phyloP scores from a whole-genome alignment of 768 basidiomycete genomes.

The Termitomyces sp. region DNA sequence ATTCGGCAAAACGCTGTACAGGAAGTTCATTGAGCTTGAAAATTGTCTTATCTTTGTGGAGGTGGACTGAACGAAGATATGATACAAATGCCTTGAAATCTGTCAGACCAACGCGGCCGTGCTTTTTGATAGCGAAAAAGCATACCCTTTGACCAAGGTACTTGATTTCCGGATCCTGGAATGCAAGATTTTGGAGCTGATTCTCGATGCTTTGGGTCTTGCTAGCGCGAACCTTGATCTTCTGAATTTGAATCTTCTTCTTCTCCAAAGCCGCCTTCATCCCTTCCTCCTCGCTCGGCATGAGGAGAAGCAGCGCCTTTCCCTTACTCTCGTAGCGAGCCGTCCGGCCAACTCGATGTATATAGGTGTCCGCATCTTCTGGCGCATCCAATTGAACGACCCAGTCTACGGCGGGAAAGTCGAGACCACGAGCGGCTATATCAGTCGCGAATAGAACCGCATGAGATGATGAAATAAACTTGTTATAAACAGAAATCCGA shows the following conservation, averaged over 20 bases:
- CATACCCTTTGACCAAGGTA: constrained; percentile 91
- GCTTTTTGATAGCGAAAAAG: background rate
- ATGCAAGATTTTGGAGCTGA: constrained; percentile 87
- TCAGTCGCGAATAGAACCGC: constrained; percentile 93
- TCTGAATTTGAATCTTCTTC: constrained; percentile 66
- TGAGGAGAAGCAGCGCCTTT: constrained; percentile 73
- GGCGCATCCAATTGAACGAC: constrained; percentile 94
- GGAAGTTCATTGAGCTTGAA: constrained; percentile 86
- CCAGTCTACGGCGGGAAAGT: constrained; percentile 97
- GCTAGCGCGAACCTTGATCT: constrained; percentile 85
- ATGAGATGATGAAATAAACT: constrained; percentile 77
- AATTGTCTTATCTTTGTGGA: constrained; percentile 91
- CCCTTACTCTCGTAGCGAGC: constrained; percentile 91
- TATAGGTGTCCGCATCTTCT: constrained; percentile 96
- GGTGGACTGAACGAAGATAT: constrained; percentile 86
- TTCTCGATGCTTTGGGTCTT: constrained; percentile 83
- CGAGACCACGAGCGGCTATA: constrained; percentile 91
- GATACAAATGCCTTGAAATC: constrained; percentile 82
- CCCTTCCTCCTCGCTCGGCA: constrained; percentile 92
- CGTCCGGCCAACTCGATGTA: constrained; percentile 94
- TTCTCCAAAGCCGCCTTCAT: constrained; percentile 68
- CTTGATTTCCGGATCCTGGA: constrained; percentile 95
- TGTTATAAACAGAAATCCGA: constrained; percentile 75
- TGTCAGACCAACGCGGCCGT: background rate
- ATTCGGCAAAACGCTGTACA: constrained; percentile 77